These are phyloP conservation scores for Actinomortierella ambigua DNA, from an alignment of 371 early-diverging fungal genomes.

Conservation along the genomic window DNA sequence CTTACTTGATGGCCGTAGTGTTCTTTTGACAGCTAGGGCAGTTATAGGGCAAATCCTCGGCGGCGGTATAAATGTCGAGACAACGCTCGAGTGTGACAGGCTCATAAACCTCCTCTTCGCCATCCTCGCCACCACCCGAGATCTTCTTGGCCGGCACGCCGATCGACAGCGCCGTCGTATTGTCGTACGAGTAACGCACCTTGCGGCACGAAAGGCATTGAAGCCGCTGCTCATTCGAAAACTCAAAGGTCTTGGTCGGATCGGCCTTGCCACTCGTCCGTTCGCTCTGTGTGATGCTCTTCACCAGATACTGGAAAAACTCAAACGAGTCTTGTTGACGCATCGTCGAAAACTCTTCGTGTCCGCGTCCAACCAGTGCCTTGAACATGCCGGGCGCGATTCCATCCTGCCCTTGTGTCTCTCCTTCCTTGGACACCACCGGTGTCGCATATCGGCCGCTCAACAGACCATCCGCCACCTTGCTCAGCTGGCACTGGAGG, in stretches of 20 bases:
- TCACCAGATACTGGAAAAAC: slow-evolving; percentile 82
- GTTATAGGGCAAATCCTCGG: slow-evolving; percentile 70
- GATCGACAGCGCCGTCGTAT: slow-evolving; percentile 68
- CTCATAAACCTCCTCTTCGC: slow-evolving; percentile 52
- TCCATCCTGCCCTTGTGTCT: slow-evolving; percentile 62
- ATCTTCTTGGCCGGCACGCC: slow-evolving; percentile 71
- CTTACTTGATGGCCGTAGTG: slow-evolving; percentile 73
- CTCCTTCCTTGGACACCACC: slow-evolving; percentile 49
- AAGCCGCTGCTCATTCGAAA: slow-evolving; percentile 79
- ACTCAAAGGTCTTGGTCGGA: slow-evolving; percentile 81
- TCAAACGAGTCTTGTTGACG: slow-evolving; percentile 98
- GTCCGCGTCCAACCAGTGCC: slow-evolving; percentile 82
- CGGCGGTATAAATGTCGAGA: slow-evolving; percentile 63
- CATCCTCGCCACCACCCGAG: slow-evolving; percentile 11
- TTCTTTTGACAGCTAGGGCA: slow-evolving; percentile 81
- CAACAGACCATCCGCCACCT: slow-evolving; percentile 87
- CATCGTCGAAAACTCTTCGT: slow-evolving; percentile 94
- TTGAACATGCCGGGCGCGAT: slow-evolving; percentile 93
- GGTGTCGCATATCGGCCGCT: slow-evolving; percentile 86
- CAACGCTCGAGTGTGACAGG: slow-evolving; percentile 80
- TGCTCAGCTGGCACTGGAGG: slow-evolving; percentile 88
- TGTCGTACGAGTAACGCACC: slow-evolving; percentile 76
- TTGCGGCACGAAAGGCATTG: slow-evolving; percentile 83
- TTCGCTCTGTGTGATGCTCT: slow-evolving; percentile 77
- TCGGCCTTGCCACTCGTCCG: slow-evolving; percentile 57